phyloP scores from a whole-genome alignment of 2,329 filamentous ascomycete species.

The Epichloe festucae region DNA sequence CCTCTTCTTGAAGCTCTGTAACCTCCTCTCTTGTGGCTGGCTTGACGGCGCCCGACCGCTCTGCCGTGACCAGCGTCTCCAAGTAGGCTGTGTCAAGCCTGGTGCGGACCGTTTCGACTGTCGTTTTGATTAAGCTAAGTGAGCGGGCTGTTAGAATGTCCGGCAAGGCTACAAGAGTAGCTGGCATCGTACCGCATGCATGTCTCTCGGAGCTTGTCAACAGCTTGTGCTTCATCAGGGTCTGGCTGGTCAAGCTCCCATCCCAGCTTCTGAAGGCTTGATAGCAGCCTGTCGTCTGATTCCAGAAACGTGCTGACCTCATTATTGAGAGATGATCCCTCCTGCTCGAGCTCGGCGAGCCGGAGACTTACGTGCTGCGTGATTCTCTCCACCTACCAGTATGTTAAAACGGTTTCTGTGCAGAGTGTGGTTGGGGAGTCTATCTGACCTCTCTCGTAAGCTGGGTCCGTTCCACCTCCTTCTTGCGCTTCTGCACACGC shows the following conservation, averaged over 20 bases:
- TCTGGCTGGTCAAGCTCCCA: slow-evolving; percentile 43
- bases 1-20: slow-evolving; percentile 44
- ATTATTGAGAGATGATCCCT: slow-evolving; percentile 33
- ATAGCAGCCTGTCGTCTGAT: slow-evolving; percentile 52
- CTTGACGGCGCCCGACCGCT: slow-evolving; percentile 15
- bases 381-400: slow-evolving; percentile 32
- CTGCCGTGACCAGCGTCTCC: slow-evolving; percentile 25
- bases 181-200: slow-evolving; percentile 33
- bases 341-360: slow-evolving; percentile 36
- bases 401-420: not conserved
- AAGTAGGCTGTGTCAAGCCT: slow-evolving; percentile 44
- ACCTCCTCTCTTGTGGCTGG: slow-evolving; percentile 27
- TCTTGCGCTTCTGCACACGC: slow-evolving; percentile 14
- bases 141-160: slow-evolving; percentile 14
- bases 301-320: slow-evolving; percentile 37
- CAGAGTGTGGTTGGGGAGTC: not conserved
- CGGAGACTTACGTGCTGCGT: slow-evolving; percentile 33
- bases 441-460: slow-evolving; percentile 27
- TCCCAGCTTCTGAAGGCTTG: slow-evolving; percentile 52
- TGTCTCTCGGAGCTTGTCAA: slow-evolving; percentile 45
- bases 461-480: slow-evolving; percentile 26
- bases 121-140: slow-evolving; percentile 42
- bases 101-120: slow-evolving; percentile 40
- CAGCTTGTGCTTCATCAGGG: slow-evolving; percentile 36
- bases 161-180: too few relatives aligned